These are phyloP conservation scores for Nicotiana attenuata DNA, from an alignment of 257 asterid genomes.

Conservation along the genomic window DNA sequence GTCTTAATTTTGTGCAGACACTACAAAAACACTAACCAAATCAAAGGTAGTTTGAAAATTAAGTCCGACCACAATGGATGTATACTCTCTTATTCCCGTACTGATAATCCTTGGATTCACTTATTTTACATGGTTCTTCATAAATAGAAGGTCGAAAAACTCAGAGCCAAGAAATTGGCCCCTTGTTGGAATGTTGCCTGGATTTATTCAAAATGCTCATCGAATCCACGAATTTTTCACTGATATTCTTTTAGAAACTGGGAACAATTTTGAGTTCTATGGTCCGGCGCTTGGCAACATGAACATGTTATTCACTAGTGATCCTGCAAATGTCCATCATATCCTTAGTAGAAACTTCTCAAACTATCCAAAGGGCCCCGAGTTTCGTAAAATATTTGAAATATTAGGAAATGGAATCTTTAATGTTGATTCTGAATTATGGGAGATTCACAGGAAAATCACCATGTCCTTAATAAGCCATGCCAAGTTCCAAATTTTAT, in stretches of 20 bases:
- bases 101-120: neutral
- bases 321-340: neutral
- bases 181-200: neutral
- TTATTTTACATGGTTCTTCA: neutral
- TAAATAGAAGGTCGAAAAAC: neutral
- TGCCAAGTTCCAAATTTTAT: neutral
- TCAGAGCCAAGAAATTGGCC: neutral
- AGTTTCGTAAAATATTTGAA: slow-evolving; percentile 5
- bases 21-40: too few relatives aligned
- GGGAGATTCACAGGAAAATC: slow-evolving; percentile 9
- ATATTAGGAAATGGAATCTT: slow-evolving; percentile 8
- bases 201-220: neutral
- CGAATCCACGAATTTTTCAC: neutral
- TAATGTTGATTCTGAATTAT: neutral
- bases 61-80: neutral
- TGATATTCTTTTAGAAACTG: neutral
- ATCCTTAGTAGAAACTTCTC: neutral
- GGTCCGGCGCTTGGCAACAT: neutral
- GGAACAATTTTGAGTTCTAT: neutral
- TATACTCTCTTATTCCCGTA: neutral
- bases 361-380: slow-evolving; percentile 9
- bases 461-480: neutral
- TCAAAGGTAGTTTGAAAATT: neutral
- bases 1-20: neutral
- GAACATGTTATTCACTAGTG: slow-evolving; percentile 1